phyloP scores from a whole-genome alignment of 805 yeast genomes.

The Candida glaebosa region DNA sequence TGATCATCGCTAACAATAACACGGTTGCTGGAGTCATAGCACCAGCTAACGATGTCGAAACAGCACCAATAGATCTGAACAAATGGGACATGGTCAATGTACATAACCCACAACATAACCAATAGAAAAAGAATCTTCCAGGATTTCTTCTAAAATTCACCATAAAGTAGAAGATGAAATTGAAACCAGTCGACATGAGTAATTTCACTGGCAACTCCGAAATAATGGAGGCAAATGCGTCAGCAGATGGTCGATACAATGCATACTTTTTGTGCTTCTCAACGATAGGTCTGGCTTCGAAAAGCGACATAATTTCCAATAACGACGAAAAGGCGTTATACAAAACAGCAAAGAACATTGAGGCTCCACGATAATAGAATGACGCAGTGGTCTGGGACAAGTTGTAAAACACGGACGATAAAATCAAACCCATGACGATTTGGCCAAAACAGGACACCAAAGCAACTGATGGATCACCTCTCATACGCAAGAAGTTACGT shows the following conservation, averaged over 20 bases:
- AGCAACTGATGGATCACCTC: constrained; percentile 56
- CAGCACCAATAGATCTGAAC: constrained; percentile 41
- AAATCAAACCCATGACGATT: constrained; percentile 52
- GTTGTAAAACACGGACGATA: constrained; percentile 59
- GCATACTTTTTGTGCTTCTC: constrained; percentile 71
- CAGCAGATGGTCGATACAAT: constrained; percentile 71
- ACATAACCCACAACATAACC: constrained; percentile 28
- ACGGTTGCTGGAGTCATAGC: constrained; percentile 45
- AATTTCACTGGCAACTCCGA: constrained; percentile 63
- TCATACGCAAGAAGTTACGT: constrained; percentile 52
- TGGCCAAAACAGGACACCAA: constrained; percentile 51
- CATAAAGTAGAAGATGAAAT: constrained; percentile 45
- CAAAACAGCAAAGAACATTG: constrained; percentile 57
- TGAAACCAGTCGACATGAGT: constrained; percentile 27
- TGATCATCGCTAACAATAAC: constrained; percentile 49
- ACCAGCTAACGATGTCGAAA: constrained; percentile 36
- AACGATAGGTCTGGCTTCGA: constrained; percentile 60
- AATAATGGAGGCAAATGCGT: constrained; percentile 59
- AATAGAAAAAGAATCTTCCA: constrained; percentile 36
- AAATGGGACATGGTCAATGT: constrained; percentile 40
- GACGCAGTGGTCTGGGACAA: constrained; percentile 49
- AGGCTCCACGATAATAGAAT: constrained; percentile 61
- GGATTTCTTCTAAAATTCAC: constrained; percentile 37
- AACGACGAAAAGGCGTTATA: constrained; percentile 59
- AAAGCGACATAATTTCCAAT: constrained; percentile 56